These are phyloP conservation scores for Scolecobasidium constrictum DNA, from an alignment of 2,329 filamentous ascomycete genomes.

Conservation along the genomic window DNA sequence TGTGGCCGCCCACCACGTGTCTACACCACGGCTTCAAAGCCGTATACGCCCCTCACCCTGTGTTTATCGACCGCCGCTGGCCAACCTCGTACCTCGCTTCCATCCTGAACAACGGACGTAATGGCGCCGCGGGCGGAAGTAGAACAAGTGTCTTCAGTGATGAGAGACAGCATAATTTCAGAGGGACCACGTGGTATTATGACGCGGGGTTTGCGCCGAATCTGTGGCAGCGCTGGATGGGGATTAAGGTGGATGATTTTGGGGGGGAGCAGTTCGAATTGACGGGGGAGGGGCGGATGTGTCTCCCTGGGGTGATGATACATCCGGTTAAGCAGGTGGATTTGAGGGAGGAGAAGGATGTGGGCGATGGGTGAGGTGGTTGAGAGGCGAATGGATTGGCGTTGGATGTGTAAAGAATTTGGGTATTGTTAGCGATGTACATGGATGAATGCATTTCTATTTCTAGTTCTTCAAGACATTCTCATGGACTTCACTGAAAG, in stretches of 20 bases:
- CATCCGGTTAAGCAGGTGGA: slow-evolving; percentile 42
- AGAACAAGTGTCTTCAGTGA: slow-evolving; percentile 38
- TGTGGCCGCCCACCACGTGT: slow-evolving; percentile 62
- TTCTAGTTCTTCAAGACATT: too few species aligned
- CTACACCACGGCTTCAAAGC: slow-evolving; percentile 70
- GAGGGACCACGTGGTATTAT: slow-evolving; percentile 43
- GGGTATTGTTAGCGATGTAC: too few species aligned
- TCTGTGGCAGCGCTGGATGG: slow-evolving; percentile 46
- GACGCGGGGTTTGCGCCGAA: slow-evolving; percentile 41
- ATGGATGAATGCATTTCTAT: too few species aligned
- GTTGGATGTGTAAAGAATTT: too few species aligned
- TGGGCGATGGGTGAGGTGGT: too few species aligned
- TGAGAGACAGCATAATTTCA: slow-evolving; percentile 42
- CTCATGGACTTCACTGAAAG: too few species aligned
- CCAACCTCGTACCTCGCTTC: slow-evolving; percentile 41
- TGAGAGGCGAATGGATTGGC: too few species aligned
- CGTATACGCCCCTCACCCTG: slow-evolving; percentile 51
- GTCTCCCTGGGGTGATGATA: slow-evolving; percentile 35
- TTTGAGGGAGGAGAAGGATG: slow-evolving; percentile 15
- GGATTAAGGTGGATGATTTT: slow-evolving; percentile 40
- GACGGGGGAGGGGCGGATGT: slow-evolving; percentile 37
- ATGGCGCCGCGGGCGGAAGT: slow-evolving; percentile 38
- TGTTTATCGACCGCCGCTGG: slow-evolving; percentile 47
- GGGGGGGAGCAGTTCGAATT: slow-evolving; percentile 32
- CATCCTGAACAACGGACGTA: slow-evolving; percentile 45